Evolutionary conservation across 179 eudicot species (phyloP), one percentile per base, ranked within the genome.

Genomic region (Gypsophila paniculata): DNA sequence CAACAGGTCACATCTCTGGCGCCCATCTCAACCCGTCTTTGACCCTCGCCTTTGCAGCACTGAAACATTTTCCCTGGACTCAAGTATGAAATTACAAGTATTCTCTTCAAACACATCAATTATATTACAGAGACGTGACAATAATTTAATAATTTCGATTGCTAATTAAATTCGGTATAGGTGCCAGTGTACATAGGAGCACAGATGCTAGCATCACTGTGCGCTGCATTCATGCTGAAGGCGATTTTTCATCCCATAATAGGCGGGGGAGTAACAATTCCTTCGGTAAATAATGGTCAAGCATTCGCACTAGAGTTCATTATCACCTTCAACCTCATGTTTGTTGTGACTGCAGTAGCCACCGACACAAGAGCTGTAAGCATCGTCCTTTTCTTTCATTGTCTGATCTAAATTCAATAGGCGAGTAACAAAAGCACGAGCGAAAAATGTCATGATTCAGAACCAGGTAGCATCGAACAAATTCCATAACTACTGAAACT

Each of bases 301-400:
- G 98, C 96, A 34, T 91, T 91, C 76, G 89, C 87, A 19, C 71
- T 93, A 63, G 98, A 91, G 84, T 89, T 91, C 75, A 85, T 91
- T 73, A 91, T 93, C 70, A 82, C 81, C 72, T 93, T 93, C 87
- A 93, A 88, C 75, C 98, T 93, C 89, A 93, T 93, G 98, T 93
- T 93, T 76, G 98, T 93, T 65, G 90, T 93, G 76, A 93, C 98
- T 61, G 98, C 97, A 1, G 98, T 93, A 22, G 90, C 96, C 76
- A 93, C 98, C 34, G 98, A 93, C 80, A 93, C 97, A 6, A 85
- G 93, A 89, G 96, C 97, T 62, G 98, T 93, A 87, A 85, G 92
- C 57, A 58, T 32, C 34, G 34, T 21, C 60, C 4, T 48, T 71
- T 51, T 72, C 61, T 65, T 46, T 19, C 9, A 52, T 51, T 29